phyloP scores from a whole-genome alignment of 108 stramenopile genomes.

The Aurantiochytrium sp. region DNA sequence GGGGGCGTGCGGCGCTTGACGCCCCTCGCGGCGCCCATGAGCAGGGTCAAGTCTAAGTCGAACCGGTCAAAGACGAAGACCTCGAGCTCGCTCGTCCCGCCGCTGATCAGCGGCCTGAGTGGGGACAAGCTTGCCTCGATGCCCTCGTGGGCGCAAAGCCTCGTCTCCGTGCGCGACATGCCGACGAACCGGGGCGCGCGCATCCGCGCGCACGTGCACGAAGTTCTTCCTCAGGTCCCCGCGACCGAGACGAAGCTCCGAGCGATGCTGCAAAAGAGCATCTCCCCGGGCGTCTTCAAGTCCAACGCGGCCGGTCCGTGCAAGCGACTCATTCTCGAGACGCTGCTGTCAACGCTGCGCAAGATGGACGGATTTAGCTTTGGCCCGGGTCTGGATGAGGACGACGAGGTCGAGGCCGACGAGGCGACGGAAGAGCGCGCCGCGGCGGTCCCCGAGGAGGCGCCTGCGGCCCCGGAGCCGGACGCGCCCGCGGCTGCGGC shows the following conservation, averaged over 20 bases:
- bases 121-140: background rate
- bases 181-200: conserved; percentile 21
- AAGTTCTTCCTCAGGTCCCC: background rate
- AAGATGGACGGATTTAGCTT: background rate
- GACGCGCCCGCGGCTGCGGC: background rate
- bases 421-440: background rate
- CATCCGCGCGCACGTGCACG: background rate
- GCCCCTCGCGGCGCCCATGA: background rate
- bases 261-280: background rate
- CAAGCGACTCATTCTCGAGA: background rate
- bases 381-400: background rate
- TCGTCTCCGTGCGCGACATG: background rate
- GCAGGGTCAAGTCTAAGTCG: background rate
- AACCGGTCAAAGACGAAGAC: background rate
- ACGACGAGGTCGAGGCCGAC: background rate
- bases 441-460: background rate
- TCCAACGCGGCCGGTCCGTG: conserved; percentile 25
- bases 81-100: background rate
- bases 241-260: background rate
- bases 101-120: background rate
- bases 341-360: background rate
- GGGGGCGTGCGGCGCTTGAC: background rate
- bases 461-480: background rate
- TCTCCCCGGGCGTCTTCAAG: background rate
- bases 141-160: background rate